Evolutionary conservation across 768 basidiomycete genomes (phyloP).

Genomic region (Cystobasidium ongulense): DNA sequence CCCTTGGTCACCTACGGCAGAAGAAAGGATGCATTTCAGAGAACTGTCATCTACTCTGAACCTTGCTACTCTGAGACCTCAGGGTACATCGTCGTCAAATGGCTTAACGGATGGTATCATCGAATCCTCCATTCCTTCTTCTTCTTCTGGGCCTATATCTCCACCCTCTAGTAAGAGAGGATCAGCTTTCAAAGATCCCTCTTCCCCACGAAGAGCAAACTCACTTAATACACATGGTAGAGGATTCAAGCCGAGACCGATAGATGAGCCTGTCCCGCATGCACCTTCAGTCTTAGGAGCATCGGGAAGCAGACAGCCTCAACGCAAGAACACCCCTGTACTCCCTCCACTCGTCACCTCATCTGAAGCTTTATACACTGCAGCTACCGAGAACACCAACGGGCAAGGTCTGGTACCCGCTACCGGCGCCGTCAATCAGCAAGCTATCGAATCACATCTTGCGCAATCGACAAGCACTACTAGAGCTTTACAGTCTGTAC

Average conservation of each 20-base stretch:
- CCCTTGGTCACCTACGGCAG: slow-evolving; percentile 20
- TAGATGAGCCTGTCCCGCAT: not conserved
- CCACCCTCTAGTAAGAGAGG: not conserved
- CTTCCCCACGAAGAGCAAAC: not conserved
- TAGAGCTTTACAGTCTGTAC: not conserved
- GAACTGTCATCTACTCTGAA: not conserved
- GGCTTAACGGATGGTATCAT: not conserved
- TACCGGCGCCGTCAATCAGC: not conserved
- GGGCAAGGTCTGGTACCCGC: not conserved
- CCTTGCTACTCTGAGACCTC: not conserved
- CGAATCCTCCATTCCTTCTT: not conserved
- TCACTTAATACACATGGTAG: not conserved
- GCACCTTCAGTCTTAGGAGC: not conserved
- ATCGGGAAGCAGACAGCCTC: not conserved
- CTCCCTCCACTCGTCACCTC: slow-evolving; percentile 13
- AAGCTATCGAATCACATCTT: not conserved
- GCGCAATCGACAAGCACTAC: not conserved
- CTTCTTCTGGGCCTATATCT: not conserved
- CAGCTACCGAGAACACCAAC: not conserved
- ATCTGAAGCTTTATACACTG: not conserved
- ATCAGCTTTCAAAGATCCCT: not conserved
- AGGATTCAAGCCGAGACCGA: not conserved
- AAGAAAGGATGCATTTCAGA: slow-evolving; percentile 25
- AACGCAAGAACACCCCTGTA: not conserved
- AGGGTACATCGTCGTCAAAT: not conserved